These are phyloP conservation scores for Solanum dulcamara DNA, from an alignment of 257 asterid species.

Conservation along the genomic window DNA sequence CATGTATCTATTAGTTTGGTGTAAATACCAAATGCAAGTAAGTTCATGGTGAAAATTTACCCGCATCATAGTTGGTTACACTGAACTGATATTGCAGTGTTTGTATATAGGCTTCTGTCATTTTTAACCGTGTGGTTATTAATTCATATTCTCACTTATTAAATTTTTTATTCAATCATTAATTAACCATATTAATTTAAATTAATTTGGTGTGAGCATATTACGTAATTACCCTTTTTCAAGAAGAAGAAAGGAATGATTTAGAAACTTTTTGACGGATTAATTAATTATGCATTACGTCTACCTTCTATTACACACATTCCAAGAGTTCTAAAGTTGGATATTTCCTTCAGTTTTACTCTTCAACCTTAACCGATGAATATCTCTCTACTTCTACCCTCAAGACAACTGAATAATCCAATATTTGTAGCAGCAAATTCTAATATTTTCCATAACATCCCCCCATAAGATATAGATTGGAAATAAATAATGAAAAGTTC, in stretches of 20 bases:
- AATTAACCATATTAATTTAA: not conserved
- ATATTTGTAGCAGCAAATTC: not conserved
- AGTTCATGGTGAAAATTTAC: not conserved
- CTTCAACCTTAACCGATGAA: not conserved
- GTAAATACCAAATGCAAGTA: not conserved
- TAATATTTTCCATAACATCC: not conserved
- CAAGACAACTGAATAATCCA: not conserved
- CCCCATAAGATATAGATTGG: not conserved
- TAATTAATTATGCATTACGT: not conserved
- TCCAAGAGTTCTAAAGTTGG: not conserved
- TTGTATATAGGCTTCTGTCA: not conserved
- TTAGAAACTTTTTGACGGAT: not conserved
- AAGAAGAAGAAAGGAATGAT: not conserved
- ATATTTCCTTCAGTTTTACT: not conserved
- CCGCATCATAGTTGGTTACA: not conserved
- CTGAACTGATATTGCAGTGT: not conserved
- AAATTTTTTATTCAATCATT: not conserved
- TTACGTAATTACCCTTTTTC: not conserved
- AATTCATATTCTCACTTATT: not conserved
- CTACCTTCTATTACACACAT: not conserved
- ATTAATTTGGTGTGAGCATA: not conserved
- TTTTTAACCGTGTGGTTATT: not conserved
- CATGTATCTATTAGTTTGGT: not conserved
- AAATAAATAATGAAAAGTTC: not conserved
- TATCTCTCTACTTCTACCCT: not conserved